Evolutionary conservation across 306 rosid species (phyloP), one percentile per base, ranked within the genome.

Genomic region (Sicyos edulis): DNA sequence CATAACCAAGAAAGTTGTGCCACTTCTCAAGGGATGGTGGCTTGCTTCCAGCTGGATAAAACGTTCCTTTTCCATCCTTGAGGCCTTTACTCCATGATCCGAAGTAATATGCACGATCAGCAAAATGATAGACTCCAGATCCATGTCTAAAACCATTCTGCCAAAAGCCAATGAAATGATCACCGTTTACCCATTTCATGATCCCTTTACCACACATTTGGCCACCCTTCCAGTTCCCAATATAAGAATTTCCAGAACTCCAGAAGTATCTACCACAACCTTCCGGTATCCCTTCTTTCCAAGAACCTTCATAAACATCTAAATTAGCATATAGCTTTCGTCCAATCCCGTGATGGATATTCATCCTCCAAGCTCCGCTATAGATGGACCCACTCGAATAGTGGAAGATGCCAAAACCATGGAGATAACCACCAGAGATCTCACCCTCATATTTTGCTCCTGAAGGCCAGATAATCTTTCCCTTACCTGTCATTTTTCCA

Each of bases 41-140:
- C 80, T 83, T 87, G 72, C 82, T 80, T 54, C 96, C 99, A 11
- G 80, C 67, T 26, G 97, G 97, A 85, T 88, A 93, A 83, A 89
- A 85, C 10, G 85, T 86, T 72, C 99, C 99, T 77, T 86, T 91
- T 50, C 99, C 99, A 83, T 93, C 99, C 81, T 93, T 93, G 74
- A 91, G 82, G 45, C 85, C 96, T 61, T 66, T 83, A 81, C 95
- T 83, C 99, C 99, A 93, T 24, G 83, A 86, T 73, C 99, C 99
- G 64, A 87, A 73, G 83, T 91, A 93, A 80, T 85, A 83, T 50
- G 86, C 96, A 20, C 99, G 95, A 72, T 86, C 92, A 12, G 84
- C 78, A 76, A 85, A 93, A 78, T 83, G 78, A 80, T 88, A 89
- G 68, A 87, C 86, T 64, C 99, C 99, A 55, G 80, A 86, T 53